Conservation (phyloP, 208 protist species). For the Trypanosoma scelopori region DNA sequence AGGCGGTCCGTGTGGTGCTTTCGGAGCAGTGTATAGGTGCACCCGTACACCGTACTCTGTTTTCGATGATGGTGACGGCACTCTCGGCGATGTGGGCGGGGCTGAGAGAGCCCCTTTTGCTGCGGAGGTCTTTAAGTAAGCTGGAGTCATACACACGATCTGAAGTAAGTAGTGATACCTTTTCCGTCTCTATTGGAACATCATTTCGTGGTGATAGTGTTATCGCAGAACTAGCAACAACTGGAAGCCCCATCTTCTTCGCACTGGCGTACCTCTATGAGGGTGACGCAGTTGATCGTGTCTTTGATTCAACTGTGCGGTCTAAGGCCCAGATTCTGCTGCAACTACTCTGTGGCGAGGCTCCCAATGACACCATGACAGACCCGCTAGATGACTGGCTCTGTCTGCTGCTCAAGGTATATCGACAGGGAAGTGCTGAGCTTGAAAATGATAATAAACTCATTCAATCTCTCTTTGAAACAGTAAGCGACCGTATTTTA, state of each 20-base stretch:
- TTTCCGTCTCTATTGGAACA: background rate
- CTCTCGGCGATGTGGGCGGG: constrained; percentile 10
- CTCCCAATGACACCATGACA: constrained; percentile 1
- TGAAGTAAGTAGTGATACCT: constrained; percentile 11
- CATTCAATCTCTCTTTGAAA: constrained; percentile 21
- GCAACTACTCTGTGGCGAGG: constrained; percentile 21
- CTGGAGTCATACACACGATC: constrained; percentile 2
- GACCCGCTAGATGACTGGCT: constrained; percentile 21
- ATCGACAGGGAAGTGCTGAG: background rate
- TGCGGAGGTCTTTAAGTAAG: background rate
- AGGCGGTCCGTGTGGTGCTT: constrained; percentile 9
- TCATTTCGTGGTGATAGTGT: background rate
- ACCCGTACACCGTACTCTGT: constrained; percentile 27
- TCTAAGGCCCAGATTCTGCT: constrained; percentile 19
- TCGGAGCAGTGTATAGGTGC: constrained; percentile 17
- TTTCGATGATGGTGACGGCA: constrained; percentile 24
- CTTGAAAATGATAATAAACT: constrained; percentile 2
- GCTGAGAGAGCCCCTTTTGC: constrained; percentile 6
- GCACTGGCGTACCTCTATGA: constrained; percentile 25
- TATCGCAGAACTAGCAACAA: background rate
- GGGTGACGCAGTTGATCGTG: constrained; percentile 7
- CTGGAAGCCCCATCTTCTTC: constrained; percentile 20
- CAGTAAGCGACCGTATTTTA: constrained; percentile 17
- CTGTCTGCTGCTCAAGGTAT: constrained; percentile 19
- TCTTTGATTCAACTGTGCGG: constrained; percentile 16